Evolutionary conservation across 176 grass and related monocot genomes (phyloP), one percentile per base, ranked within the genome.

Genomic region (Aegilops bicornis): DNA sequence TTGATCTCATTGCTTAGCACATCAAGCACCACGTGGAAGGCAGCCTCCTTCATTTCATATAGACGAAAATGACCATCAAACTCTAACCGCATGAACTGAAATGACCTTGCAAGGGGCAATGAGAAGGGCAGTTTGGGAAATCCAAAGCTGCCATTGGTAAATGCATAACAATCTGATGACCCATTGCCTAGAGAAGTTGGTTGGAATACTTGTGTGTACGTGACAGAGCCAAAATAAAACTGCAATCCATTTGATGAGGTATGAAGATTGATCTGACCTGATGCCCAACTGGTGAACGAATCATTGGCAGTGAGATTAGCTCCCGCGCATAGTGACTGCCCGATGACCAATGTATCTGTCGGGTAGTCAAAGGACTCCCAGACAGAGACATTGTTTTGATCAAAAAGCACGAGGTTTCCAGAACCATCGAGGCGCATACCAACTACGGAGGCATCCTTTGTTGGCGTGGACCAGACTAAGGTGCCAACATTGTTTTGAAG

Each of bases 341-440:
- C 19, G 1, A 40, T 6, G 10, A 72, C 69, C 10, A 72, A 72
- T 13, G 69, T 40, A 42, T 72, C 69, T 12, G 36, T 72, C 9
- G 69, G 69, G 36, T 72, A n/a, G 19, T 72, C 36, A 72, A 72
- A 40, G 35, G 69, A 72, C 35, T 72, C 33, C 69, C 69, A 72
- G 9, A 40, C 9, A 40, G 35, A 40, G 35, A 22, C 2, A 39
- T 72, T 40, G 9, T 72, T 72, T n/a, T 72, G 35, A 72, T 42
- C 19, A 40, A 23, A 23, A n/a, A 72, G 10, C 35, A 72, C 69
- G 36, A 72, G 69, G 20, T 72, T 72, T 72, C 69, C 69, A n/a
- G 69, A 40, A 72, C 35, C 69, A 40, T 72, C 35, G 4, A 72
- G 69, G 20, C 69, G 36, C 20, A 72, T 72, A 6, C 69, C 35